Base-by-base conservation (phyloP, 306 rosid genomes). In the Lupinus albus region DNA sequence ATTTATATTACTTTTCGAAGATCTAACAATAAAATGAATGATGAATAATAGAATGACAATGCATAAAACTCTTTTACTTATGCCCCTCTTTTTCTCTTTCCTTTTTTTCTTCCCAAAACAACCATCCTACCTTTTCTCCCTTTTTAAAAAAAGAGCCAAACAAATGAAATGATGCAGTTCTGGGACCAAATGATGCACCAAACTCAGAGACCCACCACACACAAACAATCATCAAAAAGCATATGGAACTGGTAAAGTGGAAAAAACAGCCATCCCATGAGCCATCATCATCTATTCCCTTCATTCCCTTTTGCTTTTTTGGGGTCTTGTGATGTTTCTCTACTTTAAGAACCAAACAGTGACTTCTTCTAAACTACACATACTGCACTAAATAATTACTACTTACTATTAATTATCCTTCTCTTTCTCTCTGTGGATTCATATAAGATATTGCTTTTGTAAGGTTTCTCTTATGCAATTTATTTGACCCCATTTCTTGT, bases 191-290 rank as follows among this genome's bases (percentile, higher is more conserved):
- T 2, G 30, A 25, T 25, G 30, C 30, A 25, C 30, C 30, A 25
- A 25, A 25, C 4, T 25, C 30, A 0, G 30, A 3, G 30, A 25
- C 4, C 30, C 30, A 25, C 30, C 30, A 25, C 30, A 25, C 28
- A 25, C 30, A 25, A 4, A 25, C 30, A 25, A 25, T 25, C 4
- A 25, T 25, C 3, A 25, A 81, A 77, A 79, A 25, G 82, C 78
- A 68, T 42, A 3, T 25, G 66, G 78, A 53, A 62, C 75, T 74
- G 83, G 49, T 52, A 80, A 79, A 82, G 89, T 73, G 53, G 78
- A 61, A 33, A 33, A 0, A 33, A 33, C 77, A 61, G 12, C 60
- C 62, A 21, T 2, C 28, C 28, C 80, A 70, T 72, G 82, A 84
- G 45, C 75, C 74, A 73, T 60, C 81, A 69, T 80, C 57, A 10